Conservation (phyloP, 1,284 basidiomycete species). For the Moesziomyces globuligerus region DNA sequence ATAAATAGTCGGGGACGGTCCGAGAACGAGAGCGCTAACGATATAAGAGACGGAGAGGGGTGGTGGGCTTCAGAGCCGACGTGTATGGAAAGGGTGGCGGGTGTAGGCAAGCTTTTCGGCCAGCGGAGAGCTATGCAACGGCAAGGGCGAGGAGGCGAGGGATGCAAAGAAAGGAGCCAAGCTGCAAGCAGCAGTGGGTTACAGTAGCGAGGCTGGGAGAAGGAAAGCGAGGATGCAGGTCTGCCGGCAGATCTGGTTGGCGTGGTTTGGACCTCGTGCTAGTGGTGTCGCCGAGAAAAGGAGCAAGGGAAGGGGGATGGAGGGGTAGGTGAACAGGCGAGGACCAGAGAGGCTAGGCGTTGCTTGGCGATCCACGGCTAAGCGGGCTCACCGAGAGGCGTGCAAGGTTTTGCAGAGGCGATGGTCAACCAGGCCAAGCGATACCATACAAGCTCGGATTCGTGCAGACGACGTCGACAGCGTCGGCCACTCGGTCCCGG, state of each 20-base stretch:
- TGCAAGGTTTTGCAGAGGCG: too few relatives aligned
- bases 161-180: not conserved
- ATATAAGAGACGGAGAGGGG: too few relatives aligned
- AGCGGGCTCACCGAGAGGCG: too few relatives aligned
- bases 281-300: not conserved
- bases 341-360: not conserved
- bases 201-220: not conserved
- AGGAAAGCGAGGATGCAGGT: slow-evolving; percentile 5
- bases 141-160: not conserved
- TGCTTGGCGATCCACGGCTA: too few relatives aligned
- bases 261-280: not conserved
- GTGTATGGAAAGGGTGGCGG: too few relatives aligned
- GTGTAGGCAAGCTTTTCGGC: not conserved
- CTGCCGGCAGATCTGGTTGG: slow-evolving; percentile 12
- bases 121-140: slow-evolving; percentile 1
- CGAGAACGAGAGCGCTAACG: too few relatives aligned
- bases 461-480: too few relatives aligned
- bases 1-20: not conserved
- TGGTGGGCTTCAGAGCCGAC: too few relatives aligned
- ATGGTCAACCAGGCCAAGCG: too few relatives aligned
- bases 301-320: slow-evolving; percentile 3
- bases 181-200: too few relatives aligned
- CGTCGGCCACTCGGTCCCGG: too few relatives aligned
- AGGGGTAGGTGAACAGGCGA: slow-evolving; percentile 1
- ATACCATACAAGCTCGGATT: too few relatives aligned